Evolutionary conservation across 2,329 filamentous ascomycete species (phyloP), one percentile per base, ranked within the genome.

Genomic region (Exophiala sp.): DNA sequence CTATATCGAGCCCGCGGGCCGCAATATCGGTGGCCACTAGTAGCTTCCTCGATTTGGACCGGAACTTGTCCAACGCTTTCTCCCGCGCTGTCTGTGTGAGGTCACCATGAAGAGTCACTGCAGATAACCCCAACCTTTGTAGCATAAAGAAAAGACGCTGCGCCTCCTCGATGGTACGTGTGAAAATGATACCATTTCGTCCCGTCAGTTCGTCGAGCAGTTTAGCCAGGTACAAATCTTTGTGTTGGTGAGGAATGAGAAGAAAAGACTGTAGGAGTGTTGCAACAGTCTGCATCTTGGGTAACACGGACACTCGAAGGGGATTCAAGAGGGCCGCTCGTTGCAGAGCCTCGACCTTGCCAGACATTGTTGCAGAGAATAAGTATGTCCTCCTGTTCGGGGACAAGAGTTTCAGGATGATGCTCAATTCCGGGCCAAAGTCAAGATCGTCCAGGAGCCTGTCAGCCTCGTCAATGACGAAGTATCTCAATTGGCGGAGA

Each of bases 391-490:
- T 74, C 40, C 83, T 81, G 36, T 85, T 77, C 66, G 91, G 86
- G 38, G 91, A 91, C 3, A 96, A 76, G 20, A 95, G 89, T 71
- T 94, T 92, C 48, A 97, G 81, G 51, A 96, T 90, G 72, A 95
- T 96, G 72, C 96, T 90, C 36, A 97, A 83, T 16, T 91, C 87
- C 2, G 91, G 89, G 0, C 91, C 91, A 63, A 97, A 96, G 69
- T 96, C 91, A 69, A 96, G 85, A 67, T 99, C 16, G 16, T 18
- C 94, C 1, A 97, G 81, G 8, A 97, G 79, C 54, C 91, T 80
- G 70, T 97, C 92, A 20, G 92, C 92, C 73, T 96, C 92, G 66
- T 96, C 92, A 82, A 97, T 91, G 58, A 96, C 91, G 2, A 97
- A 77, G 67, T 92, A 96, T 66, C 91, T 91, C 34, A 96, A 76